A percentile compares a stretch with the other conserved stretches of the same genome.
Conservation (phyloP, 2,329 filamentous ascomycete genomes). For the Purpureocillium lavendulum region DNA sequence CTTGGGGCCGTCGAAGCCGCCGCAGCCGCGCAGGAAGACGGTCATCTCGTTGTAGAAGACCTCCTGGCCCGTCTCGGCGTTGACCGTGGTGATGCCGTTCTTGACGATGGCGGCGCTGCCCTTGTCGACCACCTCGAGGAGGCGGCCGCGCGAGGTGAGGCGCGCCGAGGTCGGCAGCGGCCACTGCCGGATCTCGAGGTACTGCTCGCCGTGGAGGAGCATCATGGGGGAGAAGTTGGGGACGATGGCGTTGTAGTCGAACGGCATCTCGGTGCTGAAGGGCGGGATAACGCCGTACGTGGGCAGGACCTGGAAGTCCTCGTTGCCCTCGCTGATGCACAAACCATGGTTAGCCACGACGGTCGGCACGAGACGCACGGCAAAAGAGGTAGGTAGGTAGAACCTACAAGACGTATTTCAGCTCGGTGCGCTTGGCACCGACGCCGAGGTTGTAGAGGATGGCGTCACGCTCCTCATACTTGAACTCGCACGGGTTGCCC, state of each 20-base stretch:
- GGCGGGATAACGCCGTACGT: conserved; percentile 96
- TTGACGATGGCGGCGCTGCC: conserved; percentile 80
- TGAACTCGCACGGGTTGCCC: conserved; percentile 64
- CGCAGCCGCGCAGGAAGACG: conserved; percentile 85
- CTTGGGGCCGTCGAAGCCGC: conserved; percentile 78
- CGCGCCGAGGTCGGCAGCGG: conserved; percentile 80
- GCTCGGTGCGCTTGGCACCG: conserved; percentile 82
- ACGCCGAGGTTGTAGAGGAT: conserved; percentile 95
- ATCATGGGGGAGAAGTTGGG: conserved; percentile 98
- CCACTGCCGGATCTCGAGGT: conserved; percentile 86
- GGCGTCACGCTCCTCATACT: conserved; percentile 76
- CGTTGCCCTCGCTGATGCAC: conserved; percentile 63
- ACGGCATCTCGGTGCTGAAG: conserved; percentile 77
- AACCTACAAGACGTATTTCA: conserved; percentile 71
- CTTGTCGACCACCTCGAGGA: conserved; percentile 96
- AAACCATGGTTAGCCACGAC: no score
- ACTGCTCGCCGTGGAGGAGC: conserved; percentile 97
- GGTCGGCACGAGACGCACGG: no score
- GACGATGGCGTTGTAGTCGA: conserved; percentile 71
- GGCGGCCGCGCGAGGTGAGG: conserved; percentile 65
- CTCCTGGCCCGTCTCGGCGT: conserved; percentile 78
- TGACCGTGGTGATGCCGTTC: conserved; percentile 70
- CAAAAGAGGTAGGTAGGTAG: no score
- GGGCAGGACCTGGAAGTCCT: conserved; percentile 88
- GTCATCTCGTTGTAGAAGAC: conserved; percentile 95